Percentiles rank a stretch among this genome's conserved stretches.
phyloP scores from a whole-genome alignment of 257 asterid genomes.

The Nyctanthes arbortristis region DNA sequence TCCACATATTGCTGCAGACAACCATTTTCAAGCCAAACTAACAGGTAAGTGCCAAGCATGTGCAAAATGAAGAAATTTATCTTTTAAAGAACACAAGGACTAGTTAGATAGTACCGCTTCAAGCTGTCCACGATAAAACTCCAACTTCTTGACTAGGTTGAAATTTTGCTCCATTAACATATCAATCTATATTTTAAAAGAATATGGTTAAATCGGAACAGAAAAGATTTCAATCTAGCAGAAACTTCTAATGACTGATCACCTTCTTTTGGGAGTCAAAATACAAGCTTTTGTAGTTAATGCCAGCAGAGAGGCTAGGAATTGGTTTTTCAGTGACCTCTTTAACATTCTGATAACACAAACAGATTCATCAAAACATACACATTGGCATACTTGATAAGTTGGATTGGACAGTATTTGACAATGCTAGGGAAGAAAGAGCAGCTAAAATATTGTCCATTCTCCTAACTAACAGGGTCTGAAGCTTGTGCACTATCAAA shows the following conservation, averaged over 20 bases:
- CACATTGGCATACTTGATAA: not conserved
- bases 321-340: constrained; percentile 24
- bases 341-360: constrained; percentile 3
- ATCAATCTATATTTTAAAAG: constrained; percentile 29
- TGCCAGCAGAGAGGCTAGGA: constrained; percentile 20
- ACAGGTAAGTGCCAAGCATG: not conserved
- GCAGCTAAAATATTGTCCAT: not conserved
- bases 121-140: constrained; percentile 39
- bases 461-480: too few relatives aligned
- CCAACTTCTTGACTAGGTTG: constrained; percentile 32
- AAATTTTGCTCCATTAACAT: constrained; percentile 33
- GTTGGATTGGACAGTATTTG: not conserved
- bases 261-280: constrained; percentile 50
- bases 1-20: not conserved
- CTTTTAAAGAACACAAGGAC: not conserved
- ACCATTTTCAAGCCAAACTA: not conserved
- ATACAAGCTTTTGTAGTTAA: constrained; percentile 43
- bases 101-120: constrained; percentile 35
- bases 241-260: not conserved
- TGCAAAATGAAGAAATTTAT: not conserved
- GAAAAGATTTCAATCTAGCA: not conserved
- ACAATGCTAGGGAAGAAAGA: not conserved
- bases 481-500: not conserved
- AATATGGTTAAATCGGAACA: not conserved
- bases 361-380: not conserved